Evolutionary conservation across 1,284 basidiomycete genomes (phyloP).

Genomic region (Sparassis latifolia): DNA sequence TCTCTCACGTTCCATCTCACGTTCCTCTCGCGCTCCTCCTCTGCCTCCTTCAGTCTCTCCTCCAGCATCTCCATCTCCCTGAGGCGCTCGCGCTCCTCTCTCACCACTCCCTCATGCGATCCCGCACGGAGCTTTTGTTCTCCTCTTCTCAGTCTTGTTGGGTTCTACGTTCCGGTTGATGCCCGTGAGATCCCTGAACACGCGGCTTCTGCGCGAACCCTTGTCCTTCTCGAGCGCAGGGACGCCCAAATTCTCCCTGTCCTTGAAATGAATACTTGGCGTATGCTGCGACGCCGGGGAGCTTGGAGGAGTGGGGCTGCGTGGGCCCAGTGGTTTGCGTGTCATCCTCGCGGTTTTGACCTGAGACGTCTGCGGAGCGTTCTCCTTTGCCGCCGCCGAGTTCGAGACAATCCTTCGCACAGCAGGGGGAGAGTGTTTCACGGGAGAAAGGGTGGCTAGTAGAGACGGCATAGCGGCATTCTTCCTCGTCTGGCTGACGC

Average conservation of each 20-base stretch:
- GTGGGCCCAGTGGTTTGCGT: constrained; percentile 21
- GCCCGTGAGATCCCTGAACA: constrained; percentile 19
- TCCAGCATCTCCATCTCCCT: constrained; percentile 47
- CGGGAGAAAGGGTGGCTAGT: constrained; percentile 23
- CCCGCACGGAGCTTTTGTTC: constrained; percentile 35
- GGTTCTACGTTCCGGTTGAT: constrained; percentile 11
- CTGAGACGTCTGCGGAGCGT: constrained; percentile 12
- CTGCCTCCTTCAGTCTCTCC: constrained; percentile 25
- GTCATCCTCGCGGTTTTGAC: constrained; percentile 8
- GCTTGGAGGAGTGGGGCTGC: constrained; percentile 19
- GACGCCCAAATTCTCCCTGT: constrained; percentile 16
- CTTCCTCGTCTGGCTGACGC: constrained; percentile 13
- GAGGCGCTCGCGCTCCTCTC: constrained; percentile 45
- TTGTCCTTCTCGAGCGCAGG: constrained; percentile 5
- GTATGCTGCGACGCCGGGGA: constrained; percentile 11
- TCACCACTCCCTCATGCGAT: constrained; percentile 55
- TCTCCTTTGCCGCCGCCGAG: constrained; percentile 25
- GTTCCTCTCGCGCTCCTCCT: constrained; percentile 48
- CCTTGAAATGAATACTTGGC: constrained; percentile 11
- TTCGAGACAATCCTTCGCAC: constrained; percentile 3
- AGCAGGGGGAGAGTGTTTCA: constrained; percentile 20
- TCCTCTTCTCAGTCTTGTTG: constrained; percentile 8
- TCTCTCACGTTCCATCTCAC: constrained; percentile 41
- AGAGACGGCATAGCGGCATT: constrained; percentile 13
- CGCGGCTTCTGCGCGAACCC: constrained; percentile 8